Base-by-base conservation (phyloP, 768 basidiomycete genomes). In the Nevesoporus exiguus region DNA sequence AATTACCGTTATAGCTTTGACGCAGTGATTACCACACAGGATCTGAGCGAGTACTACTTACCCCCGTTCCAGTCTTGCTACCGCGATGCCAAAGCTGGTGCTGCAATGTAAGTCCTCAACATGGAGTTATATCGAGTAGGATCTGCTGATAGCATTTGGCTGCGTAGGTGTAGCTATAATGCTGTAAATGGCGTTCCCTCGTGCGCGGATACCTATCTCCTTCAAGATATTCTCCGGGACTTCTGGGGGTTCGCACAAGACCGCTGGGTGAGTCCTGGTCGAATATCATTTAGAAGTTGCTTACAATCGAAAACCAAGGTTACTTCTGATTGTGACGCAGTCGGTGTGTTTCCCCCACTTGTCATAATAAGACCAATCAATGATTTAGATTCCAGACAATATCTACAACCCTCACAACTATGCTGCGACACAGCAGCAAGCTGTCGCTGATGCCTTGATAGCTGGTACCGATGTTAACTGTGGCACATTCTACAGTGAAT, bases 391-490 rank as follows among this genome's bases (percentile, higher is more conserved):
- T n/a, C n/a, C 22, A 22, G 66, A 66, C 17, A 79, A 82, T 58
- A 77, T 83, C 47, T 80, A 61, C 24, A 71, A 69, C 60, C 72
- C 77, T 1, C 82, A 83, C 63, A 68, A 80, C 45, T 83, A 71
- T 58, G 76, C 78, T 0, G 39, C 71, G 1, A 74, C 75, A 3
- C 73, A 73, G 39, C 68, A 74, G 1, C 70, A 80, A 43, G 81
- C 80, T 0, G 78, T 75, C 5, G 81, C 81, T 1, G 74, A 74
- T 36, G 76, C 77, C 0, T 59, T 83, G 51, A 76, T 77, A 45
- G 80, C 80, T 2, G 80, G 80, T 7, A 80, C 81, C 1, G 81
- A 82, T 59, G 51, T 80, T 40, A 80, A 83, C 57, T 83, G 82
- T 58, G 82, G 82, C 0, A 73, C 65, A 9, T 74, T 78, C 22